Evolutionary conservation across 805 yeast genomes (phyloP).

Genomic region (Saccharomyces kudriavzevii): DNA sequence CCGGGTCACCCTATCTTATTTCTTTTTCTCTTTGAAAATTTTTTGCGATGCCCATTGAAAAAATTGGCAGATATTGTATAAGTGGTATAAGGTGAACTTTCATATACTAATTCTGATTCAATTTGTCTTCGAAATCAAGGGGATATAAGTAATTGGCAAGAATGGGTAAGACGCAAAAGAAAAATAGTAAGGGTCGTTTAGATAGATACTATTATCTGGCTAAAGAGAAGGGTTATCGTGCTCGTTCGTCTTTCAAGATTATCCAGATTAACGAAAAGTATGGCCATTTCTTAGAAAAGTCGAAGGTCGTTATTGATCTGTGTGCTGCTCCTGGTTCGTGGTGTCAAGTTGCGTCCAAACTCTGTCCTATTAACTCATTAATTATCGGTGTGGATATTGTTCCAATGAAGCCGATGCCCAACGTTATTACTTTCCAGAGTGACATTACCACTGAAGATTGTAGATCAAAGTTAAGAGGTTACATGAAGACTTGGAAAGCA

Average conservation of each 20-base stretch:
- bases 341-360: conserved; percentile 96
- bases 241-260: conserved; percentile 95
- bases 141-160: neutral
- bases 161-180: conserved; percentile 91
- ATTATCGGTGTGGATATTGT: conserved; percentile 98
- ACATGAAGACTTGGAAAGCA: conserved; percentile 98
- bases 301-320: conserved; percentile 91
- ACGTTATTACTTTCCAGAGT: conserved; percentile 86
- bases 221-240: conserved; percentile 96
- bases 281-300: conserved; percentile 89
- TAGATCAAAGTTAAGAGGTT: conserved; percentile 86
- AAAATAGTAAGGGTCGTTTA: conserved; percentile 96
- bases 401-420: conserved; percentile 93
- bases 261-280: conserved; percentile 92
- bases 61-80: neutral
- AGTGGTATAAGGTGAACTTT: neutral
- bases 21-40: neutral
- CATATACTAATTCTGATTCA: neutral
- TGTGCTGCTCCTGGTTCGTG: conserved; percentile 99
- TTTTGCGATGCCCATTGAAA: neutral
- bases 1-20: neutral
- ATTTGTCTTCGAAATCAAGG: neutral
- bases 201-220: conserved; percentile 95
- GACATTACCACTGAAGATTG: conserved; percentile 98
- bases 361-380: conserved; percentile 86